Evolutionary conservation across 2,329 filamentous ascomycete genomes (phyloP).

Genomic region (Talaromyces verruculosus): DNA sequence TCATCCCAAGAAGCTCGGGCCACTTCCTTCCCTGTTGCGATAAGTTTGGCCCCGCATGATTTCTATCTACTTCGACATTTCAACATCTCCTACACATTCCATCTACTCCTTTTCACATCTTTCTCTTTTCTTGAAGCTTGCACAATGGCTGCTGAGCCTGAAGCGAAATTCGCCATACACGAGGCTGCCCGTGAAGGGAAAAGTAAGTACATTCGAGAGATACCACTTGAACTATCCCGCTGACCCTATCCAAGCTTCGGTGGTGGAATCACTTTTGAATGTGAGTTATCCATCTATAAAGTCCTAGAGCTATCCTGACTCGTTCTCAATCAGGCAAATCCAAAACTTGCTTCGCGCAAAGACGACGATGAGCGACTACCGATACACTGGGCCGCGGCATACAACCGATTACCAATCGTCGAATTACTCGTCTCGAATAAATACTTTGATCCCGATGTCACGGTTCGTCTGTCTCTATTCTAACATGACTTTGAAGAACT

Average conservation of each 20-base stretch:
- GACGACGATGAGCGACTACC: slow-evolving; percentile 88
- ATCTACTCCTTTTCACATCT: background rate
- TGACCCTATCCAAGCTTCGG: slow-evolving; percentile 53
- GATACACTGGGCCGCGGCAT: slow-evolving; percentile 90
- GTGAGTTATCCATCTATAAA: slow-evolving; percentile 40
- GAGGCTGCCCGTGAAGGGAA: slow-evolving; percentile 82
- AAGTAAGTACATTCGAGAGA: slow-evolving; percentile 54
- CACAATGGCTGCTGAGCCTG: slow-evolving; percentile 44
- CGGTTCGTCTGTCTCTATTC: slow-evolving; percentile 49
- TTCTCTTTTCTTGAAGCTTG: background rate
- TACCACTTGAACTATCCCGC: background rate
- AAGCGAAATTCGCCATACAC: slow-evolving; percentile 77
- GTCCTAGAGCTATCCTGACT: background rate
- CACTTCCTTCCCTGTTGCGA: slow-evolving; percentile 12
- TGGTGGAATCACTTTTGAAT: slow-evolving; percentile 73
- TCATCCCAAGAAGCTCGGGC: slow-evolving; percentile 22
- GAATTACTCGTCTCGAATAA: slow-evolving; percentile 68
- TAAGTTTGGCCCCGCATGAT: slow-evolving; percentile 15
- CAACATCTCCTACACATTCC: background rate
- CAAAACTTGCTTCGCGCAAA: slow-evolving; percentile 68
- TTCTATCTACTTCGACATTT: background rate
- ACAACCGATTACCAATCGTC: slow-evolving; percentile 74
- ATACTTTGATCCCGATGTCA: slow-evolving; percentile 78
- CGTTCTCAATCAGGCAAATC: slow-evolving; percentile 62
- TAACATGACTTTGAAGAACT: too few relatives aligned